Percentiles rank a stretch among this genome's conserved stretches.
Evolutionary conservation across 805 yeast species (phyloP).

Genomic region (Allodekkera sacchari): DNA sequence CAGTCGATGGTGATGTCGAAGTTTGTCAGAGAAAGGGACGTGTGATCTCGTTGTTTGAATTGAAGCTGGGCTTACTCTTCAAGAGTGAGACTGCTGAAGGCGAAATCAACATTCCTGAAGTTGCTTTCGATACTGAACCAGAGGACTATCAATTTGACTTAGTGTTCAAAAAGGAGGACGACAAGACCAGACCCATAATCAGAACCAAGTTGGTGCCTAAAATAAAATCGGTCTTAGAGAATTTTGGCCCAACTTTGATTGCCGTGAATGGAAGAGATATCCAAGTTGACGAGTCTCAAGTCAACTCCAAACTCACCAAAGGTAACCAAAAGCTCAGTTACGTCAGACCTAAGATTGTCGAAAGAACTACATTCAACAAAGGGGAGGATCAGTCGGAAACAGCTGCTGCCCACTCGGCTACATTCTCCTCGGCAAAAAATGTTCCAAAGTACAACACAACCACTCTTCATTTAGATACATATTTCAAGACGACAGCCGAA

Average conservation of each 20-base stretch:
- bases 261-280: conserved; percentile 74
- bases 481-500: conserved; percentile 81
- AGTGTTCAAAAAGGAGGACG: conserved; percentile 50
- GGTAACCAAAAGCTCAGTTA: conserved; percentile 33
- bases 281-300: conserved; percentile 69
- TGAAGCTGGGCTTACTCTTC: conserved; percentile 55
- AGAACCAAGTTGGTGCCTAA: conserved; percentile 56
- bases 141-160: conserved; percentile 84
- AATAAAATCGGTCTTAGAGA: conserved; percentile 48
- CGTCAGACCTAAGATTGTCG: conserved; percentile 19
- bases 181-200: conserved; percentile 38
- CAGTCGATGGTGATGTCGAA: conserved; percentile 91
- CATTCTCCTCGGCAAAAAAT: conserved; percentile 10
- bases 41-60: conserved; percentile 84
- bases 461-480: conserved; percentile 64
- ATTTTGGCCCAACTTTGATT: conserved; percentile 76
- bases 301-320: conserved; percentile 46
- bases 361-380: conserved; percentile 22
- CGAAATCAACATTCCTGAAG: conserved; percentile 76
- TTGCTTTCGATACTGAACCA: conserved; percentile 83
- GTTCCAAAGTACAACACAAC: conserved; percentile 74
- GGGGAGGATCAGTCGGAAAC: conserved; percentile 6
- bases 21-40: conserved; percentile 96
- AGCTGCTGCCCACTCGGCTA: conserved; percentile 5
- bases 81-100: conserved; percentile 45